These are phyloP conservation scores for Puccinia triticina DNA, from an alignment of 1,284 basidiomycete genomes.

Conservation along the genomic window DNA sequence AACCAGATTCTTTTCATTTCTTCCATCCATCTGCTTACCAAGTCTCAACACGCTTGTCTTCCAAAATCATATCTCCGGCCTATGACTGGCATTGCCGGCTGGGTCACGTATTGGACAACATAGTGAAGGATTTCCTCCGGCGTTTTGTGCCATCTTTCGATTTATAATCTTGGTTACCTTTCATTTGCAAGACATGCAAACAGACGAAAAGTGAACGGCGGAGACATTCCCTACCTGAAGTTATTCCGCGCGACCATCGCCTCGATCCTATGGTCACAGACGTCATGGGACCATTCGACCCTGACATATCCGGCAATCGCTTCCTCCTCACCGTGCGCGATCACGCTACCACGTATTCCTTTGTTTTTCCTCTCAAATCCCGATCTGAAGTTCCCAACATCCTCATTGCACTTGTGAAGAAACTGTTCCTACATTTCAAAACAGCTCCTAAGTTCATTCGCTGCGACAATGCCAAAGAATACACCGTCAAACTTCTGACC, in stretches of 20 bases:
- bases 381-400: background rate
- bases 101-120: background rate
- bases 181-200: background rate
- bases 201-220: background rate
- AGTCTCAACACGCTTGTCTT: background rate
- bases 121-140: background rate
- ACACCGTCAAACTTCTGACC: background rate
- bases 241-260: background rate
- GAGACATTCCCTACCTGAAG: background rate
- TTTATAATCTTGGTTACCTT: background rate
- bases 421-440: background rate
- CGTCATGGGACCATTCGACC: background rate
- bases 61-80: background rate
- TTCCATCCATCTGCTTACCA: too few relatives aligned
- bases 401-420: background rate
- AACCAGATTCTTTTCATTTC: background rate
- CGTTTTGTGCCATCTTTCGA: background rate
- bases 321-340: too few relatives aligned
- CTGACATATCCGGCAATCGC: too few relatives aligned
- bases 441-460: background rate
- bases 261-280: conserved; percentile 5
- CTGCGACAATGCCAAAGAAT: conserved; percentile 14
- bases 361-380: conserved; percentile 7
- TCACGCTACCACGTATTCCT: background rate
- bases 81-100: conserved; percentile 15